phyloP scores from a whole-genome alignment of 2,329 filamentous ascomycete genomes.

The Emmonsiellopsis sp. region DNA sequence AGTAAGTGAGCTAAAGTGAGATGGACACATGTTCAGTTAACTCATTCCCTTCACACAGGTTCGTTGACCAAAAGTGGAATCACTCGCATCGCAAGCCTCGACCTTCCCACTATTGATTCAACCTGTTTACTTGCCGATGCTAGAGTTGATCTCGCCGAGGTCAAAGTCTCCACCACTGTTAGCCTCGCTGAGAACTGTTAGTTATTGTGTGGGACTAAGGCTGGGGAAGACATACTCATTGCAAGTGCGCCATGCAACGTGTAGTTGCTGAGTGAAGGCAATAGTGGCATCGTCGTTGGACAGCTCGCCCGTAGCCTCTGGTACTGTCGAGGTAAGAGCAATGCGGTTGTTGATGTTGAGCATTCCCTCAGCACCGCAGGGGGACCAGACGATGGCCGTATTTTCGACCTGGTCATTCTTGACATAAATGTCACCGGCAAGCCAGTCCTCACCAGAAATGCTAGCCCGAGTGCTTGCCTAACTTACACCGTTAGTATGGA shows the following conservation, averaged over 20 bases:
- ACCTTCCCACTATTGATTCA: too few relatives aligned
- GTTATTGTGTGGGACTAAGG: neutral
- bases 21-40: too few relatives aligned
- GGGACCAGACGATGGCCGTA: neutral
- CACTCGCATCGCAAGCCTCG: too few relatives aligned
- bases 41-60: too few relatives aligned
- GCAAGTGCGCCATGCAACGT: neutral
- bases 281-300: neutral
- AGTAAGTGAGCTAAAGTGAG: too few relatives aligned
- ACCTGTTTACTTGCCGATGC: neutral
- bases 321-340: neutral
- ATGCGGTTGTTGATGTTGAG: conserved; percentile 2
- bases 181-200: neutral
- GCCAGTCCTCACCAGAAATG: neutral
- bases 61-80: too few relatives aligned
- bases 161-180: neutral
- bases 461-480: neutral
- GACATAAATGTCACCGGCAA: neutral
- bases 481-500: neutral
- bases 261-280: neutral
- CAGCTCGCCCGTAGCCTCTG: neutral
- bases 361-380: neutral
- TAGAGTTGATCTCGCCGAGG: neutral
- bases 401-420: neutral
- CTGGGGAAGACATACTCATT: neutral